Percentiles rank a stretch among this genome's conserved stretches.
These are phyloP conservation scores for Pythium coloratum DNA, from an alignment of 352 stramenopile genomes.

Conservation along the genomic window DNA sequence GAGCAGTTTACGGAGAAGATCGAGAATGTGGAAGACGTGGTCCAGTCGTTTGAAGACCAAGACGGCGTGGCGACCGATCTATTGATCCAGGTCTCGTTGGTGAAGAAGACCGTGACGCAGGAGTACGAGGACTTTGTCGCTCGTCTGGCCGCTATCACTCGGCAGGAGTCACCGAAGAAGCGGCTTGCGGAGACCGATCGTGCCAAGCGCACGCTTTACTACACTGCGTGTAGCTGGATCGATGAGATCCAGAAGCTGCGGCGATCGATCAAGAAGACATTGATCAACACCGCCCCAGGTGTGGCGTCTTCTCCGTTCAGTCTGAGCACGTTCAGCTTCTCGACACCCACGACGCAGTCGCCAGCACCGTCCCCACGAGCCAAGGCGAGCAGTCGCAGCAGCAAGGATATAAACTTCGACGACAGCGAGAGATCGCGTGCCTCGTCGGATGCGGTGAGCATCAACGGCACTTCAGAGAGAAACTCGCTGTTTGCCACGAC, in stretches of 20 bases:
- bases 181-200: constrained; percentile 46
- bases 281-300: constrained; percentile 33
- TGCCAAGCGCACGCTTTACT: constrained; percentile 58
- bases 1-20: constrained; percentile 65
- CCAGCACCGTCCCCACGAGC: constrained; percentile 43
- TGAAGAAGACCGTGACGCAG: constrained; percentile 48
- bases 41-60: constrained; percentile 59
- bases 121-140: constrained; percentile 41
- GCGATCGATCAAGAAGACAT: constrained; percentile 61
- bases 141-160: constrained; percentile 40
- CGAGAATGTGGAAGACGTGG: constrained; percentile 50
- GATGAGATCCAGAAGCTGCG: constrained; percentile 71
- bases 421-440: constrained; percentile 14
- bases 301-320: constrained; percentile 26
- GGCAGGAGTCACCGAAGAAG: constrained; percentile 30
- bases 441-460: constrained; percentile 13
- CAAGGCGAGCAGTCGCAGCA: constrained; percentile 4
- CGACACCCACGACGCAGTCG: constrained; percentile 44
- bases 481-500: neutral
- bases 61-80: constrained; percentile 60
- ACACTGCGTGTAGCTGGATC: constrained; percentile 74
- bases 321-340: constrained; percentile 49
- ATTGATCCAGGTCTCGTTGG: constrained; percentile 65
- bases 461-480: constrained; percentile 13
- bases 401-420: constrained; percentile 6